These are phyloP conservation scores for Spathaspora girioi DNA, from an alignment of 805 yeast species.

Conservation along the genomic window DNA sequence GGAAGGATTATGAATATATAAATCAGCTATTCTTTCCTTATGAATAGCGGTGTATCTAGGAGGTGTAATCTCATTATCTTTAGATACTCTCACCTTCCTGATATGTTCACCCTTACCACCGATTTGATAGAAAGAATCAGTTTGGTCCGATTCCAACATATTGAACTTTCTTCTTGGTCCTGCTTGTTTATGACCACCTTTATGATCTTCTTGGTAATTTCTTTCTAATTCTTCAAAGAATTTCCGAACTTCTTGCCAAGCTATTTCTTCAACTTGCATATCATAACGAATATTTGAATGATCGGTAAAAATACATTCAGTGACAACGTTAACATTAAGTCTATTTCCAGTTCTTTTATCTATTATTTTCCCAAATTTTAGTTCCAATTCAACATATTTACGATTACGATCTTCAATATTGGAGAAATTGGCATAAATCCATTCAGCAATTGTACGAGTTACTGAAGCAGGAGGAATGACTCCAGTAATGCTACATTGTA, in stretches of 20 bases:
- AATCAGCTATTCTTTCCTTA: conserved; percentile 69
- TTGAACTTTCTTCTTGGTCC: conserved; percentile 51
- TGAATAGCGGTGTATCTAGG: conserved; percentile 69
- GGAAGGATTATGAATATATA: conserved; percentile 71
- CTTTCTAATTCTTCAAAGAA: conserved; percentile 55
- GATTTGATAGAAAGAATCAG: conserved; percentile 61
- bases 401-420: conserved; percentile 58
- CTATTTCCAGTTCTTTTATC: conserved; percentile 61
- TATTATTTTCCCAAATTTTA: conserved; percentile 69
- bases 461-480: conserved; percentile 76
- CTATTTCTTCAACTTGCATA: conserved; percentile 61
- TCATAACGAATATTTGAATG: conserved; percentile 54
- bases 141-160: conserved; percentile 56
- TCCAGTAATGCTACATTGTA: conserved; percentile 62
- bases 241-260: conserved; percentile 54
- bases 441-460: conserved; percentile 76
- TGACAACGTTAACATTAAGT: conserved; percentile 59
- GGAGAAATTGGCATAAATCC: conserved; percentile 80
- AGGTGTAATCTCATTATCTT: conserved; percentile 56
- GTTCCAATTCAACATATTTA: conserved; percentile 62
- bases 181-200: conserved; percentile 6
- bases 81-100: conserved; percentile 59
- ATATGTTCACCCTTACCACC: conserved; percentile 65
- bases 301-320: conserved; percentile 63
- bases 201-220: conserved; percentile 40